Base-by-base conservation (phyloP, 179 eudicot genomes). In the Silene noctiflora region DNA sequence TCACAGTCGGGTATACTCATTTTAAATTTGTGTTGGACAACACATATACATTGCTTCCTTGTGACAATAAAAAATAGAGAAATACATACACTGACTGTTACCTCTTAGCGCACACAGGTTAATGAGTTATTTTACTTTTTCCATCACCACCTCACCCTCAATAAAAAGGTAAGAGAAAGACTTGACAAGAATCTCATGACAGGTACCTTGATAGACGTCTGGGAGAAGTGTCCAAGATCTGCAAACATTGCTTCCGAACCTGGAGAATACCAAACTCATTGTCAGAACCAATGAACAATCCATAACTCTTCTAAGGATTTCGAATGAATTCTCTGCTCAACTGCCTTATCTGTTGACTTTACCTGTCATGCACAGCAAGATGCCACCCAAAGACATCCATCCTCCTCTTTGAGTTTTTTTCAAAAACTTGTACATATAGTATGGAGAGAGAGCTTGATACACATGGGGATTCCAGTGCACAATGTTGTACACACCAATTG, bases 161-260 rank as follows among this genome's bases (percentile, higher is more conserved):
- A 27, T 13, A 4, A 51, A 51, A 13, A 51, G 58, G 58, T 14
- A 51, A 13, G 58, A 14, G 58, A 12, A 51, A 13, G 58, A 3
- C n/a, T 29, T 35, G 20, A 4, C 25, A 56, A 29, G 21, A 24
- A 25, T 24, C 27, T 25, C 64, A 33, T 56, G 2, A 61, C 21
- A 33, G 29, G 55, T 83, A 93, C 98, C 92, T 93, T 86, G 71
- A 93, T 93, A 74, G 97, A 94, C 44, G 83, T 77, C 71, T 93
- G 91, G 3, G 98, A 93, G 82, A 93, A 93, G 83, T 93, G 98
- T 63, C 98, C 97, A 72, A 93, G 94, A 85, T 93, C 97, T 25
- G 98, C 98, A 83, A 91, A 93, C 98, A 93, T 93, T 76, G 98
- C 98, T 80, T 93, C 98, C 11, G 97, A 91, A 77, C 97, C 98